Base-by-base conservation (phyloP, 1,139 yeast species). In the Saccharomycopsis crataegensis region DNA sequence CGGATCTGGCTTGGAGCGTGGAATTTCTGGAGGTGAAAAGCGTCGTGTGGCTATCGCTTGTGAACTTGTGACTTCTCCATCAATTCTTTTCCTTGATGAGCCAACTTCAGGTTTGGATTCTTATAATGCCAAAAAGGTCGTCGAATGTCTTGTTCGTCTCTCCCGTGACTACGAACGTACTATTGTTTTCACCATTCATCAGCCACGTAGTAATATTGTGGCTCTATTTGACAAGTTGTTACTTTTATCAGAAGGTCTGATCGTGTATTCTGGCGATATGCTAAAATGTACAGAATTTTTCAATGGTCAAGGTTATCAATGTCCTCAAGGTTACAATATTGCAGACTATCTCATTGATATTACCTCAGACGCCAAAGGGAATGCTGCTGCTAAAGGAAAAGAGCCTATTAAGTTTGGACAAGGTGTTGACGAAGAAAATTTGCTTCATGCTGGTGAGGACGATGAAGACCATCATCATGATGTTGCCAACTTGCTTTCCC, bases 21-120 rank as follows among this genome's bases (percentile, higher is more conserved):
- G 99, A 0, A 89, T 93, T 40, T 88, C 96, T 22, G 99, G 99
- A 32, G 96, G 96, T 62, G 96, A 88, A 64, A 87, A 87, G 65
- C 76, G 95, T 67, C 76, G 96, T 66, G 96, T 87, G 17, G 87
- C 94, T 0, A 88, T 88, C 66, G 96, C 96, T 3, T 87, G 96
- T 70, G 96, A 88, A 64, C 71, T 88, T 58, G 95, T 88, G 2
- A 88, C 96, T 0, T 84, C 91, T 1, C 96, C 96, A 1, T 80
- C 91, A 0, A 80, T 88, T 46, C 68, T 88, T 52, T 86, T 87
- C 62, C 72, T 88, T 57, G 96, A 88, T 70, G 96, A 88, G 64
- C 96, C 96, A 37, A 93, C 99, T 0, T 88, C 97, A 0, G 99
- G 99, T 1, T 73, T 93, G 59, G 99, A 93, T 67, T 83, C 97